Percentiles rank a stretch among this genome's conserved stretches.
These are phyloP conservation scores for Kwoniella bestiolae DNA, from an alignment of 768 basidiomycete species.

Conservation along the genomic window DNA sequence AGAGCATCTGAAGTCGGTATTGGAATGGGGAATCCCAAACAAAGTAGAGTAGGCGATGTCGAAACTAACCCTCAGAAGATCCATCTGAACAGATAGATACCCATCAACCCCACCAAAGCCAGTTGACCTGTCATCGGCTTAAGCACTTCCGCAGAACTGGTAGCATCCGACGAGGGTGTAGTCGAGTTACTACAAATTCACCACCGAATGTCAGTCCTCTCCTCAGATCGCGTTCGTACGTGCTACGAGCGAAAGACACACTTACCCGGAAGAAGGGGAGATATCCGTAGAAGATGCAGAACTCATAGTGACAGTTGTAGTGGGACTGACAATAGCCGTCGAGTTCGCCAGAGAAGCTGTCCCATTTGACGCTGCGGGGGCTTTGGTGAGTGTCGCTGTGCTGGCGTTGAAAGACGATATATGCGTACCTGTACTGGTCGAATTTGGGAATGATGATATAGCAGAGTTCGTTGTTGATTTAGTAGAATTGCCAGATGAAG, in stretches of 20 bases:
- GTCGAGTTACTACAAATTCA: neutral
- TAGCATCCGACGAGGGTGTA: neutral
- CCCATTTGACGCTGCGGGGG: neutral
- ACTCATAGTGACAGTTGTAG: constrained; percentile 4
- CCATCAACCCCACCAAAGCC: neutral
- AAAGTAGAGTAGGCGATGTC: too few relatives aligned
- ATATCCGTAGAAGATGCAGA: neutral
- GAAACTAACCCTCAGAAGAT: too few relatives aligned
- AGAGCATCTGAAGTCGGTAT: too few relatives aligned
- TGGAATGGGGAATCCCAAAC: too few relatives aligned
- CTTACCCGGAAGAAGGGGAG: neutral
- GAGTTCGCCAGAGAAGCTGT: neutral
- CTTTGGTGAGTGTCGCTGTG: neutral
- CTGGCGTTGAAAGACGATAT: neutral
- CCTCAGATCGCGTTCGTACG: too few relatives aligned
- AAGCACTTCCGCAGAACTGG: neutral
- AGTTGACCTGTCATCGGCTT: neutral
- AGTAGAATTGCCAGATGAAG: neutral
- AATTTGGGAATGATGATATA: constrained; percentile 1
- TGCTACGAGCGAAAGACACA: too few relatives aligned
- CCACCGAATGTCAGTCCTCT: too few relatives aligned
- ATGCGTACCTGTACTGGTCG: neutral
- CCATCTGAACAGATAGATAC: neutral
- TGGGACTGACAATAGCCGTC: neutral
- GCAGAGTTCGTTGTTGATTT: too few relatives aligned